Evolutionary conservation across 768 basidiomycete genomes (phyloP).

Genomic region (Mycena olivaceomarginata): DNA sequence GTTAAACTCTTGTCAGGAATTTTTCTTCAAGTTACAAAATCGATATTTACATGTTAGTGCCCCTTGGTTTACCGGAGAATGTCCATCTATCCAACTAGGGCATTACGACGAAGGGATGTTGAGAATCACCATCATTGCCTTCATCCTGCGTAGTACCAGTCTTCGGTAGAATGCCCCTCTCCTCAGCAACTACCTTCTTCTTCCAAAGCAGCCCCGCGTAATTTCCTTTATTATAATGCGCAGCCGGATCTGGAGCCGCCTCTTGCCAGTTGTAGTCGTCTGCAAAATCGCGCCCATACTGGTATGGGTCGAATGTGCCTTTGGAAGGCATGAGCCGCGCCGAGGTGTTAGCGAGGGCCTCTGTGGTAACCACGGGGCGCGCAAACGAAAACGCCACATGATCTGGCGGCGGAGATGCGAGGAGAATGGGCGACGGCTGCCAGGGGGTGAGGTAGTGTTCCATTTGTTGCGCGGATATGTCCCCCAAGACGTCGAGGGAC

Average conservation of each 20-base stretch:
- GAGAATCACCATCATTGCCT: neutral
- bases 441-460: conserved; percentile 19
- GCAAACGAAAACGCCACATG: neutral
- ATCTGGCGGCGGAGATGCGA: neutral
- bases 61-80: too few species aligned
- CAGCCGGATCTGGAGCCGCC: conserved; percentile 19
- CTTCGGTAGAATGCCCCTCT: conserved; percentile 3
- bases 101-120: neutral
- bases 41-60: too few species aligned
- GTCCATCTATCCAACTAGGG: too few species aligned
- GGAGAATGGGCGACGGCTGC: conserved; percentile 5
- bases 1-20: too few species aligned
- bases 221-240: neutral
- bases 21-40: too few species aligned
- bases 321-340: conserved; percentile 20
- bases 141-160: neutral
- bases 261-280: neutral
- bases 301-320: conserved; percentile 11
- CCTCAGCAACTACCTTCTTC: conserved; percentile 26
- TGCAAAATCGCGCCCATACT: neutral
- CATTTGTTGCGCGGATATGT: neutral
- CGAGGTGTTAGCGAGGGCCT: conserved; percentile 14
- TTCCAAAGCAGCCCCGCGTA: conserved; percentile 34
- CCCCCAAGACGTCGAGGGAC: conserved; percentile 3
- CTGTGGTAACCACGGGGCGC: conserved; percentile 8